phyloP scores from a whole-genome alignment of 345 rosid genomes.

The Cardamine occulta region DNA sequence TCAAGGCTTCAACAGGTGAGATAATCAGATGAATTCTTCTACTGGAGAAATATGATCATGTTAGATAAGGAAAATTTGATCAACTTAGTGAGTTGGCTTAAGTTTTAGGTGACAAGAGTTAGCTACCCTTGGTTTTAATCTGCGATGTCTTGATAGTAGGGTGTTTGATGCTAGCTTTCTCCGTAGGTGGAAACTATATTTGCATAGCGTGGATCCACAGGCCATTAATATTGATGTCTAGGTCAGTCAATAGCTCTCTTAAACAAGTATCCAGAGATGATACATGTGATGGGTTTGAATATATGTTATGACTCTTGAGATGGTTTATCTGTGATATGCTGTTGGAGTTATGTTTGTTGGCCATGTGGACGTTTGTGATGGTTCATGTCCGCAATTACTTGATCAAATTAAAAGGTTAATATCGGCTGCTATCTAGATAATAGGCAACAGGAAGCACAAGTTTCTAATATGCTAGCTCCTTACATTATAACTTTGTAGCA shows the following conservation, averaged over 20 bases:
- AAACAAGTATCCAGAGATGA: conserved; percentile 10
- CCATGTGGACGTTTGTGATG: background rate
- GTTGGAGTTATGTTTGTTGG: background rate
- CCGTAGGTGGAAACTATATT: conserved; percentile 15
- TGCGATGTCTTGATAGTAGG: conserved; percentile 1
- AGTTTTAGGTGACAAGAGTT: conserved; percentile 4
- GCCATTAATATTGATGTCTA: background rate
- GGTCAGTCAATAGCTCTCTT: conserved; percentile 19
- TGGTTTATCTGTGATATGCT: background rate
- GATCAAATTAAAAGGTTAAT: background rate
- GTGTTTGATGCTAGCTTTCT: conserved; percentile 25
- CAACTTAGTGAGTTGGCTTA: background rate
- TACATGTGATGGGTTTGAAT: background rate
- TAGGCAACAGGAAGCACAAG: conserved; percentile 6
- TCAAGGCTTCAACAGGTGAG: conserved; percentile 92
- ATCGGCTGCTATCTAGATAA: conserved; percentile 14
- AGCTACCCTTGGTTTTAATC: background rate
- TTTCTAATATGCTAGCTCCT: background rate
- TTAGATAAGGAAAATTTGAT: background rate
- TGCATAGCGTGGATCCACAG: background rate
- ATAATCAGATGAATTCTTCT: background rate
- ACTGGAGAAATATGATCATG: background rate
- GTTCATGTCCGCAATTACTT: conserved; percentile 6
- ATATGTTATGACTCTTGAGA: background rate
- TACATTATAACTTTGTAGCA: conserved; percentile 12